Conservation (phyloP, 805 yeast genomes). For the Wickerhamomyces subpelliculosus region DNA sequence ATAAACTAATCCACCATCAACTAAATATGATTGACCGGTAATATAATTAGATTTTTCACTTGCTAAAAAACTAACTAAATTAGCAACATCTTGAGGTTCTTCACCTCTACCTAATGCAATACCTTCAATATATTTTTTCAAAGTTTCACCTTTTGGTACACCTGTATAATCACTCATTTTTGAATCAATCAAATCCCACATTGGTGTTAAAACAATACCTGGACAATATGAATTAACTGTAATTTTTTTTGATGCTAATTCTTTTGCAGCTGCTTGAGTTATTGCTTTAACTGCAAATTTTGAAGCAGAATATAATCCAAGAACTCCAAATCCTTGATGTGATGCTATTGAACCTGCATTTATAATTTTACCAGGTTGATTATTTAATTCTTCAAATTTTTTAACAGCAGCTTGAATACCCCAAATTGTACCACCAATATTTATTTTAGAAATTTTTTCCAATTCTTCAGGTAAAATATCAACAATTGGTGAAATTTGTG, state of each 20-base stretch:
- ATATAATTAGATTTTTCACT: constrained; percentile 28
- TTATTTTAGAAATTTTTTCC: constrained; percentile 18
- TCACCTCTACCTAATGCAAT: constrained; percentile 30
- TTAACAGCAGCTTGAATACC: constrained; percentile 28
- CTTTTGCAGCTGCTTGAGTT: constrained; percentile 32
- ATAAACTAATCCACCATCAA: constrained; percentile 30
- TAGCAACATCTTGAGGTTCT: constrained; percentile 30
- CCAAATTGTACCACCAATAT: constrained; percentile 26
- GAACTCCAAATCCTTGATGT: constrained; percentile 23
- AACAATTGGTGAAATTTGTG: constrained; percentile 20
- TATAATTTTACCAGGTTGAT: constrained; percentile 31
- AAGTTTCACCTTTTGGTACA: constrained; percentile 21
- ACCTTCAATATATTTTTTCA: constrained; percentile 18
- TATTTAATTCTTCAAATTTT: constrained; percentile 21
- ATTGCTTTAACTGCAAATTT: constrained; percentile 32
- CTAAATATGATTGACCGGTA: constrained; percentile 28
- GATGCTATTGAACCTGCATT: constrained; percentile 31
- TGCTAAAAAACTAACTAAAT: constrained; percentile 28
- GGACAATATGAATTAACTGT: constrained; percentile 34
- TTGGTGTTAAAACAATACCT: constrained; percentile 34
- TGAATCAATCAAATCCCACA: constrained; percentile 26
- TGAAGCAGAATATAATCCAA: constrained; percentile 28
- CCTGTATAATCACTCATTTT: constrained; percentile 20
- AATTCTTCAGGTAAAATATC: constrained; percentile 24
- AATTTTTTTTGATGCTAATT: constrained; percentile 28